Conservation (phyloP, 2,329 filamentous ascomycete genomes). For the Neofusicoccum sp. region DNA sequence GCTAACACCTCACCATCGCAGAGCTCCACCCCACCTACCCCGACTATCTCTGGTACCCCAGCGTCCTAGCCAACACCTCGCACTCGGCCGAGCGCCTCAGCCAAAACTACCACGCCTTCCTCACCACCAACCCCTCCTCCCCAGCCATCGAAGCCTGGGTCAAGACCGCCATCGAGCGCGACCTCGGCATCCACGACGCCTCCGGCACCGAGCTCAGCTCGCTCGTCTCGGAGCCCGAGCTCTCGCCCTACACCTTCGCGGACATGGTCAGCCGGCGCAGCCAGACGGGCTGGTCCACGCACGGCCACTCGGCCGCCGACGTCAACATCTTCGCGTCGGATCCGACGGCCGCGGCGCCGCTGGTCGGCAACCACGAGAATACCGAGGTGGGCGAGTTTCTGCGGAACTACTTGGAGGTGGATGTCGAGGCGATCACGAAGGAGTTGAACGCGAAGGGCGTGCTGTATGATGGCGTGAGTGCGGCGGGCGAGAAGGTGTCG, state of each 20-base stretch:
- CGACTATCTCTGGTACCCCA: constrained; percentile 77
- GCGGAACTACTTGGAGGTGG: constrained; percentile 72
- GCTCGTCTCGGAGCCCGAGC: constrained; percentile 59
- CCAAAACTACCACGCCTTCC: constrained; percentile 59
- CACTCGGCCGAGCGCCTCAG: constrained; percentile 70
- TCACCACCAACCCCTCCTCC: constrained; percentile 40
- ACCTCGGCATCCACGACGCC: constrained; percentile 75
- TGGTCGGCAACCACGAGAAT: constrained; percentile 90
- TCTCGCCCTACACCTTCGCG: constrained; percentile 65
- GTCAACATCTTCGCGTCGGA: constrained; percentile 94
- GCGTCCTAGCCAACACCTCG: constrained; percentile 76
- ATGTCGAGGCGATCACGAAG: constrained; percentile 74
- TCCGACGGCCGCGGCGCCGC: constrained; percentile 57
- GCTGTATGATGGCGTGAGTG: constrained; percentile 30
- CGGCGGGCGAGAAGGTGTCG: constrained; percentile 29
- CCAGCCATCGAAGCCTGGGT: constrained; percentile 57
- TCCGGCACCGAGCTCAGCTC: constrained; percentile 66
- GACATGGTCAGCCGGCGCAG: constrained; percentile 85
- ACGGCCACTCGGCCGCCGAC: constrained; percentile 75
- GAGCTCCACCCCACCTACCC: constrained; percentile 63
- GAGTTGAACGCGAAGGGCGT: constrained; percentile 63
- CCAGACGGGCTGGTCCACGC: constrained; percentile 90
- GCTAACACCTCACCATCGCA: constrained; percentile 23
- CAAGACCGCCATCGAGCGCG: constrained; percentile 64
- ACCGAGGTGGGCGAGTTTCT: constrained; percentile 87